Evolutionary conservation across 2,329 filamentous ascomycete species (phyloP).

Genomic region (Botrytis porri): DNA sequence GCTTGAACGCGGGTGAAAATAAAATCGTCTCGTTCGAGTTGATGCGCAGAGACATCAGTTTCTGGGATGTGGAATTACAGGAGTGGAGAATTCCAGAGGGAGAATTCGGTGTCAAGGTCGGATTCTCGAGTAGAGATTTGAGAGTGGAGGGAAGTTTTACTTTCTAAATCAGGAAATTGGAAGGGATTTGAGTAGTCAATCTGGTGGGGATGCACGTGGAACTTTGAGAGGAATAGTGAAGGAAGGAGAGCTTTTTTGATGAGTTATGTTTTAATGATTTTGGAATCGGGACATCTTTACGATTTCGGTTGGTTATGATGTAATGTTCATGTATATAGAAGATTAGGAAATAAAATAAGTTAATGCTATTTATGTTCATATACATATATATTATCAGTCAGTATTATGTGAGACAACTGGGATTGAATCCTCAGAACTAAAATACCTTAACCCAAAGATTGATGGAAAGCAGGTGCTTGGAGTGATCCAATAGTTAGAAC

Average conservation of each 20-base stretch:
- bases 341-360: neutral
- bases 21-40: conserved; percentile 64
- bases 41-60: conserved; percentile 76
- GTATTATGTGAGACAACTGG: neutral
- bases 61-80: conserved; percentile 74
- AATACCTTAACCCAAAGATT: neutral
- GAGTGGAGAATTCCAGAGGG: conserved; percentile 62
- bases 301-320: neutral
- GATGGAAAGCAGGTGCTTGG: neutral
- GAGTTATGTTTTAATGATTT: conserved; percentile 1
- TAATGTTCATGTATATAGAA: neutral
- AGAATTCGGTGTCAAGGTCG: conserved; percentile 28
- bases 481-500: neutral
- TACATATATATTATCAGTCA: neutral
- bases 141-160: conserved; percentile 20
- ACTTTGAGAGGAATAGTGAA: neutral
- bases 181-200: neutral
- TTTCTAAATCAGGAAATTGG: neutral
- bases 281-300: neutral
- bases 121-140: conserved; percentile 29
- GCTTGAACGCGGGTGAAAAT: conserved; percentile 65
- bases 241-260: neutral
- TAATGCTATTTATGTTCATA: neutral
- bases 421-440: neutral
- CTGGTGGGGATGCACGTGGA: neutral